A percentile compares a stretch with the other conserved stretches of the same genome.
phyloP scores from a whole-genome alignment of 257 asterid species.

The Eucommia ulmoides region DNA sequence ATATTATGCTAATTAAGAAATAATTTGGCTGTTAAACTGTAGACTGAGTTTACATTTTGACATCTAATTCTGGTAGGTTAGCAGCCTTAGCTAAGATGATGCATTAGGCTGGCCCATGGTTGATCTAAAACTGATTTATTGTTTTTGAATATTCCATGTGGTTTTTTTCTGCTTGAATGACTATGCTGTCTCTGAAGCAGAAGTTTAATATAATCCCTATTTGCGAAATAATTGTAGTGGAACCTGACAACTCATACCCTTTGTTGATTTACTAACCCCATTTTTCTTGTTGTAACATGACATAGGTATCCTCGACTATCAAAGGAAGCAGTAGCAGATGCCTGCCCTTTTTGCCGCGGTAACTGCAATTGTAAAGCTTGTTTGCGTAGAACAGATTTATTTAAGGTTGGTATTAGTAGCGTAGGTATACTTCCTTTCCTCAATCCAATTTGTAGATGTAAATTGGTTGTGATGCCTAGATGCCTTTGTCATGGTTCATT shows the following conservation, averaged over 20 bases:
- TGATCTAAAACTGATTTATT: too few species aligned
- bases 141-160: too few species aligned
- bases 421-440: neutral
- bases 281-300: neutral
- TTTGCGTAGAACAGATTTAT: conserved; percentile 18
- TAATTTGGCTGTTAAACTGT: too few species aligned
- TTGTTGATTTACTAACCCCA: neutral
- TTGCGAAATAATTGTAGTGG: neutral
- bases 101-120: too few species aligned
- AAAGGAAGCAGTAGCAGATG: conserved; percentile 23
- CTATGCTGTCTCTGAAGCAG: neutral
- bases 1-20: too few species aligned
- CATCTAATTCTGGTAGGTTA: too few species aligned
- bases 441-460: too few species aligned
- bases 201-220: neutral
- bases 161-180: neutral
- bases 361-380: conserved; percentile 60
- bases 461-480: too few species aligned
- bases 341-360: conserved; percentile 47
- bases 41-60: too few species aligned
- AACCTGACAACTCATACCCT: neutral
- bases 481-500: conserved; percentile 5
- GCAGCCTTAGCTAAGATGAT: too few species aligned
- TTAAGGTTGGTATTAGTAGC: conserved; percentile 19
- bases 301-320: conserved; percentile 52